Percentiles rank a stretch among this genome's conserved stretches.
phyloP scores from a whole-genome alignment of 2,329 filamentous ascomycete genomes.

The Ceratocystis harringtonii region DNA sequence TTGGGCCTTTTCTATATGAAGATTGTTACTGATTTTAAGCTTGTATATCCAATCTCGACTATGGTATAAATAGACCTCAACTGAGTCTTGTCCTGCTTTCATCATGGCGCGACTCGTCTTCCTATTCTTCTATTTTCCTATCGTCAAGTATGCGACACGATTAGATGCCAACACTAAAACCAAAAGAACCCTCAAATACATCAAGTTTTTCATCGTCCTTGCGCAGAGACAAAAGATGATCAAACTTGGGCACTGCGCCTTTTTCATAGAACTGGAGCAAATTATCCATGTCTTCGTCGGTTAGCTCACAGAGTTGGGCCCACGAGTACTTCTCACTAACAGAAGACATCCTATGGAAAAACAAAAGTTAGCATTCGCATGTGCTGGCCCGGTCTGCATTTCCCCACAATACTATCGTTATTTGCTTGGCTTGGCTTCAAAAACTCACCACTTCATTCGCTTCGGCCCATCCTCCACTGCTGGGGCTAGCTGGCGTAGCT shows the following conservation, averaged over 20 bases:
- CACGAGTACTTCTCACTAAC: slow-evolving; percentile 79
- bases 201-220: slow-evolving; percentile 33
- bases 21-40: not conserved
- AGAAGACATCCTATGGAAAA: slow-evolving; percentile 59
- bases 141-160: not conserved
- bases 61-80: too few relatives aligned
- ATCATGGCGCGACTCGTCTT: not conserved
- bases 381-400: too few relatives aligned
- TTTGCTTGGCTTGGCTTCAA: not conserved
- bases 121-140: not conserved
- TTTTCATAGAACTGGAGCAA: slow-evolving; percentile 60
- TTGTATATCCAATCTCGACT: not conserved
- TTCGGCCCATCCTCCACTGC: slow-evolving; percentile 59
- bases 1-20: not conserved
- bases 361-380: slow-evolving; percentile 11
- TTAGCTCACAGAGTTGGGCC: slow-evolving; percentile 70
- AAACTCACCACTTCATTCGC: slow-evolving; percentile 69
- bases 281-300: slow-evolving; percentile 68
- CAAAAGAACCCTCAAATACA: slow-evolving; percentile 44
- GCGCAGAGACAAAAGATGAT: slow-evolving; percentile 40
- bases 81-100: too few relatives aligned
- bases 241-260: slow-evolving; percentile 40
- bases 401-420: not conserved
- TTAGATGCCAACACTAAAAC: slow-evolving; percentile 37
- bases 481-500: slow-evolving; percentile 64